Evolutionary conservation across 371 early-diverging fungal genomes (phyloP).

Genomic region (Apophysomyces ossiformis): DNA sequence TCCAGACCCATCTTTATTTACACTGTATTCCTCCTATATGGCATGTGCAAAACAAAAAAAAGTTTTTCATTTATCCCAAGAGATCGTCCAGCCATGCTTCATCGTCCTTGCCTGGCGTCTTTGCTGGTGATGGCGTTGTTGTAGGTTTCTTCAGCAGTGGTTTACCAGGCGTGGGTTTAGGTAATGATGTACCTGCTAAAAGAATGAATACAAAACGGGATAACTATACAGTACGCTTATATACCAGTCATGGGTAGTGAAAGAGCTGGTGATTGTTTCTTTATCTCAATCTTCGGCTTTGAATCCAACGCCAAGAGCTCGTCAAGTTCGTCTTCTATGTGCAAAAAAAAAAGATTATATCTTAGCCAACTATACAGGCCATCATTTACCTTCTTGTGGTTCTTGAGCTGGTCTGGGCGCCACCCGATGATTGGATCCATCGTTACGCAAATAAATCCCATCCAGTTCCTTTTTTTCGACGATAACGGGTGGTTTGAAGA

Average conservation of each 20-base stretch:
- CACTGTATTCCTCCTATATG: too few relatives aligned
- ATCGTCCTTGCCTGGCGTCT: slow-evolving; percentile 25
- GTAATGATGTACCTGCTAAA: slow-evolving; percentile 11
- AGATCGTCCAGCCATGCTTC: slow-evolving; percentile 55
- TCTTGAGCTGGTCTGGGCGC: slow-evolving; percentile 4
- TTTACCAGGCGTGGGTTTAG: background rate
- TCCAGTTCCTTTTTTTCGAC: slow-evolving; percentile 24
- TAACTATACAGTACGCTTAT: too few relatives aligned
- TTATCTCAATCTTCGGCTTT: background rate
- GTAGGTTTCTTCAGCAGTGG: background rate
- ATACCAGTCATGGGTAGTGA: background rate
- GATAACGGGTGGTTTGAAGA: slow-evolving; percentile 38
- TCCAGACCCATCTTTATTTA: too few relatives aligned
- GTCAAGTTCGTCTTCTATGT: slow-evolving; percentile 18
- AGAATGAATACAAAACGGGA: too few relatives aligned
- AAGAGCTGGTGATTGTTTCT: slow-evolving; percentile 1
- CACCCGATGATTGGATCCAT: slow-evolving; percentile 33
- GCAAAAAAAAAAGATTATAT: too few relatives aligned
- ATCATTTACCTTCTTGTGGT: background rate
- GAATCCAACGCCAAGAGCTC: slow-evolving; percentile 23
- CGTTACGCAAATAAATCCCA: slow-evolving; percentile 47
- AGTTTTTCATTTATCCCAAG: slow-evolving; percentile 27
- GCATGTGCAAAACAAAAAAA: too few relatives aligned
- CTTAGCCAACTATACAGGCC: background rate
- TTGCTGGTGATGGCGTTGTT: slow-evolving; percentile 3